phyloP scores from a whole-genome alignment of 441 rosid genomes.

The Arabidopsis hybrid region DNA sequence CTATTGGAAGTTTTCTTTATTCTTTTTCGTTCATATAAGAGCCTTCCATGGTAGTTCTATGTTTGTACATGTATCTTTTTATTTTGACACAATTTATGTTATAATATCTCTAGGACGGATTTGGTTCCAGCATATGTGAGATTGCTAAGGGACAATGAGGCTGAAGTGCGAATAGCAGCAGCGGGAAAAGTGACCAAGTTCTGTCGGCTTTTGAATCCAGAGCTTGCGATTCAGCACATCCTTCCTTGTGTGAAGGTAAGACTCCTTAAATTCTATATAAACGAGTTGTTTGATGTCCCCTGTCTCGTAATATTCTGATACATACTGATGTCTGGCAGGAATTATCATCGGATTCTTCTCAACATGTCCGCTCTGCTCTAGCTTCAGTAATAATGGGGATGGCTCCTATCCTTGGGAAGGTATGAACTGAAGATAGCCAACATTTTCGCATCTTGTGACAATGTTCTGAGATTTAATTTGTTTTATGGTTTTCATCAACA shows the following conservation, averaged over 20 bases:
- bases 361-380: conserved; percentile 97
- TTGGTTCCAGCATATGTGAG: conserved; percentile 96
- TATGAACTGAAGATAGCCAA: conserved; percentile 42
- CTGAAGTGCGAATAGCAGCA: conserved; percentile 99
- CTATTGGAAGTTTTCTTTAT: not conserved
- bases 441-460: not conserved
- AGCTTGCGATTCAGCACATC: conserved; percentile 84
- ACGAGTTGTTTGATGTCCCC: not conserved
- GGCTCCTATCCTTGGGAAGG: conserved; percentile 99
- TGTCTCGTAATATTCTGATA: conserved; percentile 23
- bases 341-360: conserved; percentile 94
- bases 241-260: conserved; percentile 95
- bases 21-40: not conserved
- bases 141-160: conserved; percentile 95
- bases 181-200: conserved; percentile 95
- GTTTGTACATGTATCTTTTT: conserved; percentile 1
- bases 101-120: conserved; percentile 57
- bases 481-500: not conserved
- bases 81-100: conserved; percentile 1
- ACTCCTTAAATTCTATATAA: not conserved
- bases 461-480: not conserved
- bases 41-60: not conserved
- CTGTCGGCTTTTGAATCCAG: conserved; percentile 84
- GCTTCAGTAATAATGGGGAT: conserved; percentile 99
- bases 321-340: conserved; percentile 61